Base-by-base conservation (phyloP, 75 land plant genomes). In the Picea sitchensis region DNA sequence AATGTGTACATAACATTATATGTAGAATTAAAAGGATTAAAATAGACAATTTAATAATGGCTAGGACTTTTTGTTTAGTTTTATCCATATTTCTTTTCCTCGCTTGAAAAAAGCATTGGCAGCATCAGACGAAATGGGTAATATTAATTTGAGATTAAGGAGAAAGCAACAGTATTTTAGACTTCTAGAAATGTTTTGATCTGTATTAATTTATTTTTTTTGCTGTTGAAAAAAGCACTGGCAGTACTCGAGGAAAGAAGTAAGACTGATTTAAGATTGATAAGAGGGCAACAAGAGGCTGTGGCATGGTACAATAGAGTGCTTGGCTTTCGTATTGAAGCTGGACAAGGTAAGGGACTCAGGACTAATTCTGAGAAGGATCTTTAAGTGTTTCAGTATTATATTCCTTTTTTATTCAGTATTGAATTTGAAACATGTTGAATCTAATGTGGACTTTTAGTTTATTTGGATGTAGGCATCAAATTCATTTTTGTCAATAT, bases 401-500 rank as follows among this genome's bases (percentile, higher is more conserved):
- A 44, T 59, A 38, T 17, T 56, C 4, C 57, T 32, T 23, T 2
- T 1, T 51, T 73, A 7, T 71, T 62, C 20, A 41, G n/a, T 56
- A 41, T 26, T 18, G 58, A 15, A 30, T 68, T 7, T 54, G 36
- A 11, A 57, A 58, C 15, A n/a, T 30, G 15, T 76, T 76, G 20
- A 76, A 54, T 26, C 12, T 11, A 56, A 56, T 56, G 54, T 44
- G 73, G 18, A 38, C 51, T 32, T 68, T 65, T 14, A 32, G 73
- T 51, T 58, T 65, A 15, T 32, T 77, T 13, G 32, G 14, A 54
- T 75, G 14, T 80, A 94, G 96, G 94, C 51, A 89, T 92, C 51
- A 94, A 90, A 84, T 92, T 92, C 82, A 87, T 83, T 32, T 94
- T 94, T 82, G 84, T 73, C 64, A 90, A 94, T 60, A 84, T 94